Base-by-base conservation (phyloP, 306 rosid genomes). In the Arachis stenosperma region DNA sequence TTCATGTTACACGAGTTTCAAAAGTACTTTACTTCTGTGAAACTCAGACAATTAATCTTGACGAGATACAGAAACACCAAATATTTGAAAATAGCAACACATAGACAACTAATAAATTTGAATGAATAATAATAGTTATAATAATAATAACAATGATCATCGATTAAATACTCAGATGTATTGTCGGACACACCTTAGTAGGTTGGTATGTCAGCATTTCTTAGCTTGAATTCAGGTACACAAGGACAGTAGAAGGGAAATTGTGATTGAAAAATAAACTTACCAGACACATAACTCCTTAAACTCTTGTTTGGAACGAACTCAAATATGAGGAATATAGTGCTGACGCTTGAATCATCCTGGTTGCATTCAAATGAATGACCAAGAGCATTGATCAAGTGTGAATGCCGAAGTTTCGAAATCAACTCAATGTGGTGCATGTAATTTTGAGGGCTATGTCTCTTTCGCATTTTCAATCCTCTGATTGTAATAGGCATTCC, bases 341-440 rank as follows among this genome's bases (percentile, higher is more conserved):
- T 85, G 89, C 80, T 75, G 44, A 89, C 81, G 59, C 83, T 73
- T 41, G 96, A 82, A 66, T 87, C 91, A 59, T 91, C 92, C n/a
- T 80, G 87, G 62, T 67, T 79, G 87, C 81, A 81, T 81, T 94
- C 97, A 66, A 85, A 84, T 79, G 95, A 92, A 84, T 94, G 99
- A n/a, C 99, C 99, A 75, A 94, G 97, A 42, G 91, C 82, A 64
- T 95, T 86, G 76, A 85, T 90, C 84, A 94, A 83, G 78, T 94
- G 93, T 13, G 77, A 75, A 69, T 94, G 96, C 76, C 97, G 86
- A 37, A 94, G 89, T 75, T 88, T 94, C 4, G 97, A 91, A 69
- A 94, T 84, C 86, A 85, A 66, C 82, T 94, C 99, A 80, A 91
- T 81, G 46, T 80, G 88, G 69, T 85, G 96, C 58, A 81, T 88